Evolutionary conservation across 148 eudicot genomes (phyloP).

Genomic region (Rhododendron ferrugineum): DNA sequence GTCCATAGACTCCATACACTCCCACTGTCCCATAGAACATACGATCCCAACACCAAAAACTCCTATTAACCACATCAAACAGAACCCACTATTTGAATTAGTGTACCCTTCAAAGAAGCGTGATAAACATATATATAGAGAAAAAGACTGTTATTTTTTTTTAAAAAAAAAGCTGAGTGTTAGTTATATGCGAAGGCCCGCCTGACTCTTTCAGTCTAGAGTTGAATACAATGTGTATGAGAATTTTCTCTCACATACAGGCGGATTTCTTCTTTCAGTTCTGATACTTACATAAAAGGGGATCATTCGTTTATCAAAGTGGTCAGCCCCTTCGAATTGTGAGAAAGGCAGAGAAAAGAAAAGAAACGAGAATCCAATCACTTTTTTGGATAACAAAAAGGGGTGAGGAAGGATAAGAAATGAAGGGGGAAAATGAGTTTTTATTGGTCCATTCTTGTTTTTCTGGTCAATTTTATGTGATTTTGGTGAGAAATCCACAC

Average conservation of each 20-base stretch:
- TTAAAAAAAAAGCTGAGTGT: neutral
- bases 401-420: neutral
- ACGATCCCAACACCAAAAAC: conserved; percentile 54
- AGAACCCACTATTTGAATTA: neutral
- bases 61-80: conserved; percentile 24
- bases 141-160: neutral
- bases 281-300: too few relatives aligned
- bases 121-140: neutral
- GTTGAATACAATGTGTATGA: too few relatives aligned
- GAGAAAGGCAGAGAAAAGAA: neutral
- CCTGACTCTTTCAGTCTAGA: neutral
- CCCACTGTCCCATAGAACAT: conserved; percentile 57
- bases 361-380: neutral
- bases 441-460: neutral
- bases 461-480: neutral
- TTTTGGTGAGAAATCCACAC: neutral
- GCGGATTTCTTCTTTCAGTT: too few relatives aligned
- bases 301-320: neutral
- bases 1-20: conserved; percentile 69
- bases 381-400: neutral
- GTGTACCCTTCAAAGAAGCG: neutral
- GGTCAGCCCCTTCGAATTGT: neutral
- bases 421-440: neutral
- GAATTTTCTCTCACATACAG: too few relatives aligned
- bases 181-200: neutral